Percentiles rank a stretch among this genome's conserved stretches.
Evolutionary conservation across 2,329 filamentous ascomycete species (phyloP).

Genomic region (Lasiodiplodia sp.): DNA sequence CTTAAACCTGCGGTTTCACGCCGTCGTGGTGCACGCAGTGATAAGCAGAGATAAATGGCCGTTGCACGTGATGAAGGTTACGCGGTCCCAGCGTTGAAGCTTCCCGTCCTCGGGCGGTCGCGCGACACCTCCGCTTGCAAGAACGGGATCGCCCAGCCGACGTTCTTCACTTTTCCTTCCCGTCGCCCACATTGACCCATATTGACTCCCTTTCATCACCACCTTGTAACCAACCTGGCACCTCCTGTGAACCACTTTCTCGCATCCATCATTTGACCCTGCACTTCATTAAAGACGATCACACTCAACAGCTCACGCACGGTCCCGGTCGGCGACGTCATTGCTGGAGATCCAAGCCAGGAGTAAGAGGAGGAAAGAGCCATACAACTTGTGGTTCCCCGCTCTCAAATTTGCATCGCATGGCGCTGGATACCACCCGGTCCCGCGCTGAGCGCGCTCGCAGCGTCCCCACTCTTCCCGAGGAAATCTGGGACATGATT

Average conservation of each 20-base stretch:
- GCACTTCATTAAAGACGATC: slow-evolving; percentile 6
- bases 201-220: background rate
- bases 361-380: background rate
- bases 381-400: background rate
- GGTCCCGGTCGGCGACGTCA: slow-evolving; percentile 3
- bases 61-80: background rate
- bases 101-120: background rate
- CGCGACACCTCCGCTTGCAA: background rate
- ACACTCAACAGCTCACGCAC: slow-evolving; percentile 10
- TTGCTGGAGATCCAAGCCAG: slow-evolving; percentile 1
- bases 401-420: background rate
- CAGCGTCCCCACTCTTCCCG: slow-evolving; percentile 6
- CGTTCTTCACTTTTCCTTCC: background rate
- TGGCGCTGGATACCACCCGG: background rate
- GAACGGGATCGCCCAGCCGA: background rate
- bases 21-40: background rate
- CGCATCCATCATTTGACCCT: background rate
- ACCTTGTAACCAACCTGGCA: background rate
- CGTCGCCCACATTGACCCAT: background rate
- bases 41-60: background rate
- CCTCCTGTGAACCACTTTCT: background rate
- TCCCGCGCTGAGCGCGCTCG: background rate
- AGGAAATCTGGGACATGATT: slow-evolving; percentile 24
- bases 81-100: background rate
- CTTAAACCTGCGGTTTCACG: background rate